Evolutionary conservation across 306 rosid species (phyloP).

Genomic region (Calophaca sinica): DNA sequence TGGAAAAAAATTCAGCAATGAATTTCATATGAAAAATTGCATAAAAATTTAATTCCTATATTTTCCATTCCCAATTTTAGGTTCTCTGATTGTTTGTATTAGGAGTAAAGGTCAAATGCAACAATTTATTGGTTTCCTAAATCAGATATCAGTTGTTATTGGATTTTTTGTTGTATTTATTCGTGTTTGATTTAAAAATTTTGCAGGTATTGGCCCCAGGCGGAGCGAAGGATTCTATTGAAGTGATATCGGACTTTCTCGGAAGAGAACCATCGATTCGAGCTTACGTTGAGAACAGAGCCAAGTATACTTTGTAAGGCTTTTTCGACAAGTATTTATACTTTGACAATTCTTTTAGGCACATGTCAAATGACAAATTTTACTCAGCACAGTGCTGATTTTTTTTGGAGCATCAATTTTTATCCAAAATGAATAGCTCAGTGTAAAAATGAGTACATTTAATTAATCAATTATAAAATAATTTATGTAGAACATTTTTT

Average conservation of each 20-base stretch:
- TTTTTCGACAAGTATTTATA: constrained; percentile 20
- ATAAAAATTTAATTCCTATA: constrained; percentile 10
- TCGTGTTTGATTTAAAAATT: not conserved
- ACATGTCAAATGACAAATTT: not conserved
- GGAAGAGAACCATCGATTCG: constrained; percentile 94
- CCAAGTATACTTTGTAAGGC: constrained; percentile 55
- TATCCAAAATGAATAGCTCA: constrained; percentile 20
- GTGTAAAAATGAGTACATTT: constrained; percentile 17
- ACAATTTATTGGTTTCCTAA: constrained; percentile 14
- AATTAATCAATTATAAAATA: not conserved
- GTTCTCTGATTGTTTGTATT: not conserved
- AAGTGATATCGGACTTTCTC: constrained; percentile 74
- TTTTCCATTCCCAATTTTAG: not conserved
- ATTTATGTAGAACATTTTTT: not conserved
- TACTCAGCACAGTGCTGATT: not conserved
- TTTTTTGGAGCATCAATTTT: constrained; percentile 4
- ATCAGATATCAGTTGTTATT: not conserved
- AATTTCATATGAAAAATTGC: not conserved
- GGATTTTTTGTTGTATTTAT: not conserved
- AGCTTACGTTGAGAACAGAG: constrained; percentile 69
- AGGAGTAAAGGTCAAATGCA: not conserved
- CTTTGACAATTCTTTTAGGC: not conserved
- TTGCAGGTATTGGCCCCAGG: constrained; percentile 82
- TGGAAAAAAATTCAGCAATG: constrained; percentile 13
- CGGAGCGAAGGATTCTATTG: constrained; percentile 79